Base-by-base conservation (phyloP, 2,329 filamentous ascomycete species). In the Ampelomyces quisqualis region DNA sequence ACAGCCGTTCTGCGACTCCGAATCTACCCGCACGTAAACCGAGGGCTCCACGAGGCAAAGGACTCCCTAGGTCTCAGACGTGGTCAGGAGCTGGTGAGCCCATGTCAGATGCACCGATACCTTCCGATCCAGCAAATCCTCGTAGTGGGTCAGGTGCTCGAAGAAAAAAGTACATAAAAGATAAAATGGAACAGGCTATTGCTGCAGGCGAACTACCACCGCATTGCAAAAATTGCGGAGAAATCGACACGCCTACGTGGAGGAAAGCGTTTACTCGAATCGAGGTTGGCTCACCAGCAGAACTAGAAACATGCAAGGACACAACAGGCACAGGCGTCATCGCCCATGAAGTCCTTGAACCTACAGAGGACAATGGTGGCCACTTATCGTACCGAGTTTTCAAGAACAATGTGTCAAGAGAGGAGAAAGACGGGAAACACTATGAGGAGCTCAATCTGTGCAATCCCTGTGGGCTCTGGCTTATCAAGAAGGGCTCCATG, bases 191-290 rank as follows among this genome's bases (percentile, higher is more conserved):
- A 28, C 66, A 71, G 40, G 76, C 78, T 15, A 83, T 97, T 38
- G 77, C 77, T n/a, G 81, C 82, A 39, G 93, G 93, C 4, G 80
- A 90, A 51, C 85, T 90, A 75, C 93, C 93, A 0, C 85, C 86
- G 1, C 97, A 85, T 60, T 98, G 93, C 66, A 81, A 81, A 49
- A 95, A 97, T 58, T 98, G 93, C 58, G 93, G 93, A 5, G 87
- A 90, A 5, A 95, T 98, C 42, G 88, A 97, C 58, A 98, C 93
- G 0, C 88, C 91, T 0, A 96, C 91, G 0, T 98, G 93, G 93
- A 84, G 93, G 45, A 93, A 91, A 60, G 88, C 93, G 9, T 96
- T 86, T 77, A 82, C 83, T n/a, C 88, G 89, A 58, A 77, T 87
- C 6, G 77, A 84, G 31, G 73, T 80, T 11, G 90, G 88, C 1